Base-by-base conservation (phyloP, 345 rosid species). In the Gossypium bickii region DNA sequence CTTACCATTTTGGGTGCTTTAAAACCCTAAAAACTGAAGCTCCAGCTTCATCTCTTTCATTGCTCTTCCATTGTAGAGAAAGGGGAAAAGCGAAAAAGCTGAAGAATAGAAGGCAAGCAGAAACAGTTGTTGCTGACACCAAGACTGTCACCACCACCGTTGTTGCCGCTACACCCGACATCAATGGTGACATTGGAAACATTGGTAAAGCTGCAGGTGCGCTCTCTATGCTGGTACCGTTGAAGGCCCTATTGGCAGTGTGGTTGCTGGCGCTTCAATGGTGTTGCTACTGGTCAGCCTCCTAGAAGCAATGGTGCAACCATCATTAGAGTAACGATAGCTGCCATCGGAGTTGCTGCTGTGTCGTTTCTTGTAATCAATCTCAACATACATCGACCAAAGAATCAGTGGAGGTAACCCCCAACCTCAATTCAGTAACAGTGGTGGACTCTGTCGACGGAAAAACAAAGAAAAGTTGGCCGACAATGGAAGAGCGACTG, bases 101-200 rank as follows among this genome's bases (percentile, higher is more conserved):
- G 38, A 34, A 34, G 7, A 34, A 34, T 34, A 34, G 38, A 34
- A 34, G 38, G 38, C 7, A 34, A 34, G 38, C 38, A 34, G 1
- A 34, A 34, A 34, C 38, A 34, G 38, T 4, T 34, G 7, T 5
- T 1, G 89, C 87, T 4, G 77, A 52, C 18, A 72, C 12, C 4
- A 0, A 77, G 61, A 12, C 68, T 38, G 2, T 16, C 16, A 75
- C 75, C 0, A 71, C 58, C 7, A 72, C 70, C 38, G 38, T 34
- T 34, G 38, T 34, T 24, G 27, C n/a, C 2, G 17, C 53, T 1
- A 16, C 53, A 5, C 24, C 49, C 24, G 25, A 0, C 15, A 10
- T 9, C 41, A 48, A 41, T 64, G 68, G 43, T 64, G 9, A 12
- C 49, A 53, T 55, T 71, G 74, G 68, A 12, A 64, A 41, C 47